Evolutionary conservation across 2,329 filamentous ascomycete species (phyloP), one percentile per base, ranked within the genome.

Genomic region (Lecanoromycetidae sp.): DNA sequence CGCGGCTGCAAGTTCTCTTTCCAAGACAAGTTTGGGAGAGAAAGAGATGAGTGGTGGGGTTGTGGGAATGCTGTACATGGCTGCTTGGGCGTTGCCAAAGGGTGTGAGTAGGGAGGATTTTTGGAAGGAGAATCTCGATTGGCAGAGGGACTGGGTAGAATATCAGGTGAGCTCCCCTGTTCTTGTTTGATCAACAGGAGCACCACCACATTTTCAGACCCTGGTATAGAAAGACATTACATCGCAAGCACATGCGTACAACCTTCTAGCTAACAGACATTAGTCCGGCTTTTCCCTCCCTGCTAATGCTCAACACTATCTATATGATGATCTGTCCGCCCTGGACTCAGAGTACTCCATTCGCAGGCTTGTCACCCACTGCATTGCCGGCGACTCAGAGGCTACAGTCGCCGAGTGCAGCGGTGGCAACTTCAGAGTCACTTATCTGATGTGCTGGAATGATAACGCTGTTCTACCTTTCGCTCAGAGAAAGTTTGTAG

Each of bases 371-470:
- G 23, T 13, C 7, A n/a, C 26, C 5, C 17, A 36, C 6, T 46
- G 34, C 23, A 4, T 13, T 3, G 26, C 2, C 7, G 9, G 29
- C 13, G 20, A 26, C 12, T 6, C 9, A 12, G 26, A 26, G 13
- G 33, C 47, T 17, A 10, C 2, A 8, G 17, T 10, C 13, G 17
- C 33, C 12, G 23, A 33, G 27, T 27, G 27, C 37, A 7, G 40
- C 13, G 41, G 15, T 17, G 40, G 40, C 15, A 30, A 27, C 6
- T 27, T 45, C 8, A 49, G 45, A 25, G 38, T 34, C 17, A 41
- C 35, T 15, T 53, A 52, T 27, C 32, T 52, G n/a, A 30, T 41
- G 13, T 49, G 38, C 13, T 29, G 36, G 13, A 34, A 46, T 12
- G 51, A 53, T 29, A 35, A 40, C 20, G 36, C 41, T 1, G 7